Evolutionary conservation across 148 eudicot species (phyloP).

Genomic region (Cornus suecica): DNA sequence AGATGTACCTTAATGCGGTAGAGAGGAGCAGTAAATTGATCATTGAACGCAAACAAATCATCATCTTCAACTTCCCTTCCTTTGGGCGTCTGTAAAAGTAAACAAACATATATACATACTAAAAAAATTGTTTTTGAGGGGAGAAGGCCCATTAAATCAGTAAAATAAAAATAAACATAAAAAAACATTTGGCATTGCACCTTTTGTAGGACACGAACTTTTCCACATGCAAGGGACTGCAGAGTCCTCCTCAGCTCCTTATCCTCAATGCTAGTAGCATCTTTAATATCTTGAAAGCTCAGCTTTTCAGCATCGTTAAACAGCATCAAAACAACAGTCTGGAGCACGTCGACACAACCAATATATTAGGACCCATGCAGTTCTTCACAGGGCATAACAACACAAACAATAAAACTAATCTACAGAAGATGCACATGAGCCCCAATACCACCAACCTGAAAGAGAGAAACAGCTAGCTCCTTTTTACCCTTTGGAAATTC

Average conservation of each 20-base stretch:
- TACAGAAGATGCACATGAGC: background rate
- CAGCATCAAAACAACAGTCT: conserved; percentile 96
- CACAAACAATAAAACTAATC: background rate
- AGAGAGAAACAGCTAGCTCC: conserved; percentile 94
- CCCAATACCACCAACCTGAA: conserved; percentile 66
- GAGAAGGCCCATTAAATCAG: too few species aligned
- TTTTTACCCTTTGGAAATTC: conserved; percentile 88
- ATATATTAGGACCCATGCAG: conserved; percentile 3
- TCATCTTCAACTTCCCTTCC: conserved; percentile 92
- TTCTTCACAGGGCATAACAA: background rate
- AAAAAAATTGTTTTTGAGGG: background rate
- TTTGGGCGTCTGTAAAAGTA: conserved; percentile 54
- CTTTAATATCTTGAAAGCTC: conserved; percentile 90
- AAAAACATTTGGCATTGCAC: conserved; percentile 25
- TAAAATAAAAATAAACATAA: too few species aligned
- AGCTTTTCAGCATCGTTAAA: conserved; percentile 89
- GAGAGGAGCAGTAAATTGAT: conserved; percentile 75
- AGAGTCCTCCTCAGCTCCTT: conserved; percentile 89
- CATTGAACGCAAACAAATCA: conserved; percentile 77
- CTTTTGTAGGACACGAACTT: conserved; percentile 92
- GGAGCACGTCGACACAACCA: conserved; percentile 14
- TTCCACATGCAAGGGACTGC: conserved; percentile 97
- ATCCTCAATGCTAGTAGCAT: conserved; percentile 90
- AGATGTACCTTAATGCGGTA: conserved; percentile 76
- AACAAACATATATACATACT: background rate